Base-by-base conservation (phyloP, 306 rosid genomes). In the Rubus parviflorus region DNA sequence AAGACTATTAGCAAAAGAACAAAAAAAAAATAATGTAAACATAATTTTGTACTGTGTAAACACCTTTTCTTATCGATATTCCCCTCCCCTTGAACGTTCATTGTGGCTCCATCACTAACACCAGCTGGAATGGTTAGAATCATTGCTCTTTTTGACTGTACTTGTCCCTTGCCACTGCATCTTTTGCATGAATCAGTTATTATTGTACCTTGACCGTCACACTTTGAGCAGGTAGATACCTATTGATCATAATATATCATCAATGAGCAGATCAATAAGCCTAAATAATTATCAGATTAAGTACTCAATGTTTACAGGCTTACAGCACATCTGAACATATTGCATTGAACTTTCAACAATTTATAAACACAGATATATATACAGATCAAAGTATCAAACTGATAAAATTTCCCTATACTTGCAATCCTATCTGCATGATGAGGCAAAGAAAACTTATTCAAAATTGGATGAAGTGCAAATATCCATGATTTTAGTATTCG, bases 181-280 rank as follows among this genome's bases (percentile, higher is more conserved):
- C 47, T 84, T 80, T 52, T 91, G 83, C 98, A 95, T 49, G 75
- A 62, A 43, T 89, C 92, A 54, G 91, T 88, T 83, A 92, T 79
- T 82, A 82, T 81, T 83, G 84, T 90, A 70, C 97, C 98, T 72
- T 82, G 86, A 68, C 98, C 98, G 40, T 87, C 83, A 79, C 98
- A 95, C 73, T 86, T 85, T 35, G 93, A 86, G 86, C 98, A 95
- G 48, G 96, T 95, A 65, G 96, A 90, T 40, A 90, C 97, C 98
- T 95, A 81, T 85, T 70, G 40, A 80, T 42, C 65, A 71, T 51
- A 48, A 15, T 52, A 71, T 48, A 69, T 68, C 17, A 74, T 35
- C 57, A 25, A 79, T 60, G 22, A 65, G 60, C 35, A 22, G 35
- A 20, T 38, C 49, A 20, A 52, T 58, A 79, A 25, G 76, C 41